Conservation (phyloP, 179 eudicot species). For the Spergularia azorica region DNA sequence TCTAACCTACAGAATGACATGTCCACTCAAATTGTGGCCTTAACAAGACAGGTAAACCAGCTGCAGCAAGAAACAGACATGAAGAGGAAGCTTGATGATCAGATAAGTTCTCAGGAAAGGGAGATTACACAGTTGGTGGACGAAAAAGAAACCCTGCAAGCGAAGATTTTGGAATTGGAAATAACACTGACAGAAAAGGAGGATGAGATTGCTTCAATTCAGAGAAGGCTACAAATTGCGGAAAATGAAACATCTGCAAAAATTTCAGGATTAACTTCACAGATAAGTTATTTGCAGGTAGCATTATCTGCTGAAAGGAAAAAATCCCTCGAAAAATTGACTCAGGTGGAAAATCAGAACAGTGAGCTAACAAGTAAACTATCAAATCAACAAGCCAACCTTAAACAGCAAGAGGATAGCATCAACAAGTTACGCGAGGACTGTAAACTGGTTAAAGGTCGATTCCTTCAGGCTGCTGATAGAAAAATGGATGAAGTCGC, state of each 20-base stretch:
- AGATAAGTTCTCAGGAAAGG: constrained; percentile 22
- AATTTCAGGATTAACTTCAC: constrained; percentile 18
- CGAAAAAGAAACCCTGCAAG: constrained; percentile 32
- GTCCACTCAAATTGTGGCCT: constrained; percentile 33
- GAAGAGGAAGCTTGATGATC: constrained; percentile 32
- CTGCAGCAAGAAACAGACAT: constrained; percentile 29
- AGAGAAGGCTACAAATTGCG: constrained; percentile 19
- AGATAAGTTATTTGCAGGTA: constrained; percentile 28
- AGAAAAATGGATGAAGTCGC: constrained; percentile 72
- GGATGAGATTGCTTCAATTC: constrained; percentile 22
- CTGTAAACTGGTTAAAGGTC: constrained; percentile 37
- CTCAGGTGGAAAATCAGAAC: constrained; percentile 38
- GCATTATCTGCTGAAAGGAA: constrained; percentile 26
- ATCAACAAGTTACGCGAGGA: constrained; percentile 45
- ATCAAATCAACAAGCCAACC: constrained; percentile 37
- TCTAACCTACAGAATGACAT: constrained; percentile 18
- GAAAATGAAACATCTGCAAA: constrained; percentile 31
- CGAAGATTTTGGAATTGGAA: constrained; percentile 33
- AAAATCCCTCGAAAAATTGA: constrained; percentile 26
- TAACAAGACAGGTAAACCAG: constrained; percentile 32
- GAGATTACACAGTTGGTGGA: constrained; percentile 31
- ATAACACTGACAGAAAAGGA: constrained; percentile 30
- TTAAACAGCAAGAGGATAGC: constrained; percentile 43
- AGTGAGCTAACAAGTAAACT: constrained; percentile 45
- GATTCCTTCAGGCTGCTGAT: constrained; percentile 47